Conservation (phyloP, 2,329 filamentous ascomycete species). For the Ophiocordyceps sinensis region DNA sequence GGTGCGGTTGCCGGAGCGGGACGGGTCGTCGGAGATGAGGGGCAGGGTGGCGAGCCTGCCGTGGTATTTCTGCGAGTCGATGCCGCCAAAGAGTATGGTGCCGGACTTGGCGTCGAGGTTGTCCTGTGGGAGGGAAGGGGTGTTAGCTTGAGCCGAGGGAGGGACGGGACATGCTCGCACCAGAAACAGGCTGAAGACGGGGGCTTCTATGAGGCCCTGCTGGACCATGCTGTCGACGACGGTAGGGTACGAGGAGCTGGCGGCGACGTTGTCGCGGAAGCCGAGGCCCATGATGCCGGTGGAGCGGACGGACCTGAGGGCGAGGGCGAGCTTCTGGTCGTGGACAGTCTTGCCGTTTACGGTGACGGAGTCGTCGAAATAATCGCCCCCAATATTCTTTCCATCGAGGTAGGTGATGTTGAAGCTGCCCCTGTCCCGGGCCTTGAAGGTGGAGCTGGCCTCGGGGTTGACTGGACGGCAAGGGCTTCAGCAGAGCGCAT, state of each 20-base stretch:
- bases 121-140: constrained; percentile 20
- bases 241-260: constrained; percentile 32
- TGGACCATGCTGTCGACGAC: constrained; percentile 50
- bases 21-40: constrained; percentile 29
- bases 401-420: constrained; percentile 47
- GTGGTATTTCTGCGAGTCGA: constrained; percentile 59
- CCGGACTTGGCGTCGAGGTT: constrained; percentile 51
- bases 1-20: constrained; percentile 25
- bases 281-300: constrained; percentile 46
- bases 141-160: neutral
- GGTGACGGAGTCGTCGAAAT: constrained; percentile 39
- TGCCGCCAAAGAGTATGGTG: constrained; percentile 63
- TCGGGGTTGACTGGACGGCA: constrained; percentile 20
- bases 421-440: constrained; percentile 30
- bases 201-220: constrained; percentile 45
- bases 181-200: constrained; percentile 56
- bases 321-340: constrained; percentile 41
- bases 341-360: constrained; percentile 33
- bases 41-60: constrained; percentile 29
- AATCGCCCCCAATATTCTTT: constrained; percentile 38
- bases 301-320: constrained; percentile 29
- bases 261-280: constrained; percentile 34
- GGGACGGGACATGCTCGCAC: constrained; percentile 11
- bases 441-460: constrained; percentile 32
- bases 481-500: neutral